Percentiles rank a stretch among this genome's conserved stretches.
These are phyloP conservation scores for Skeletonema costatum DNA, from an alignment of 108 stramenopile genomes.

Conservation along the genomic window DNA sequence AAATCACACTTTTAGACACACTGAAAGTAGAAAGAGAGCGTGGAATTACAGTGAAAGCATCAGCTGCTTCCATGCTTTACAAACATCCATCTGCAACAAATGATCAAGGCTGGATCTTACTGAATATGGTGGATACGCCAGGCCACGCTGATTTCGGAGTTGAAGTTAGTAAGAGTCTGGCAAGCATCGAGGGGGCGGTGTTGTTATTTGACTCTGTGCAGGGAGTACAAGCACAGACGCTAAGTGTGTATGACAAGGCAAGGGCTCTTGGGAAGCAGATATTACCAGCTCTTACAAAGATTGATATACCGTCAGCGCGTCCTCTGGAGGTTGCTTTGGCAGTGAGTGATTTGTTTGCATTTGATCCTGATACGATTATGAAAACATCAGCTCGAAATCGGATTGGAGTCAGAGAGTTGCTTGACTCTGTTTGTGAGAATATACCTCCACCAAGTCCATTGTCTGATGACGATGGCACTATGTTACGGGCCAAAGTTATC, in stretches of 20 bases:
- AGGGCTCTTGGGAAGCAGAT: slow-evolving; percentile 63
- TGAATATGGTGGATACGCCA: slow-evolving; percentile 97
- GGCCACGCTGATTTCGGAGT: slow-evolving; percentile 96
- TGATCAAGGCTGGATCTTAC: slow-evolving; percentile 69
- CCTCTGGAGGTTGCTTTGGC: slow-evolving; percentile 86
- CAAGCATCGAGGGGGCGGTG: slow-evolving; percentile 96
- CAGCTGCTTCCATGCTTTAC: slow-evolving; percentile 96
- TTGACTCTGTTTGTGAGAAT: slow-evolving; percentile 71
- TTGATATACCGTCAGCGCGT: slow-evolving; percentile 91
- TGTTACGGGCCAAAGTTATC: slow-evolving; percentile 90
- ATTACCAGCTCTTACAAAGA: slow-evolving; percentile 92
- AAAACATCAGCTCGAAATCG: slow-evolving; percentile 88
- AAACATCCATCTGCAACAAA: slow-evolving; percentile 75
- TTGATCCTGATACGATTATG: slow-evolving; percentile 91
- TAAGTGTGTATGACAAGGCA: slow-evolving; percentile 95
- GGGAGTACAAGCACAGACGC: slow-evolving; percentile 98
- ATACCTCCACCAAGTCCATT: slow-evolving; percentile 73
- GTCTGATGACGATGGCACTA: slow-evolving; percentile 54
- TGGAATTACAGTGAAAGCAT: slow-evolving; percentile 98
- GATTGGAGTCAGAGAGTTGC: slow-evolving; percentile 70
- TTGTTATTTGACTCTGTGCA: slow-evolving; percentile 92
- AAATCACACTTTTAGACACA: slow-evolving; percentile 95
- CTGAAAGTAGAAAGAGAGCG: slow-evolving; percentile 94
- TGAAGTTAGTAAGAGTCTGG: slow-evolving; percentile 91
- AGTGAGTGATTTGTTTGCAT: slow-evolving; percentile 81